Conservation (phyloP, 164 flowering plant genomes). For the Buxus sempervirens region DNA sequence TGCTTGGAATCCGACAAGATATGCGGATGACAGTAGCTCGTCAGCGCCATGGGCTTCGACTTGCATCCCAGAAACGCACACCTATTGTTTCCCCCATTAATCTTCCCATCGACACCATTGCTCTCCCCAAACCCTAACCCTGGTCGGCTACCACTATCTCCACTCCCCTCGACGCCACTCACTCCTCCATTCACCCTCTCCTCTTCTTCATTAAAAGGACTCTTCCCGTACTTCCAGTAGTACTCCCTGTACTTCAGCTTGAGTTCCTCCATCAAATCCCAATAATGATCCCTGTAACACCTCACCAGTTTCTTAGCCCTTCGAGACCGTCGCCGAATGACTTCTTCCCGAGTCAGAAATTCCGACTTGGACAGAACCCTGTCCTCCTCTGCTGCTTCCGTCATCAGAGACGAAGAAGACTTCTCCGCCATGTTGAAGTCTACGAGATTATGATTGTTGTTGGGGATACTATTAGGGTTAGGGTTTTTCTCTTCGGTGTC, state of each 20-base stretch:
- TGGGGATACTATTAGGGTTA: conserved; percentile 1
- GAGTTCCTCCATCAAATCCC: conserved; percentile 74
- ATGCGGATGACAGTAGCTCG: conserved; percentile 68
- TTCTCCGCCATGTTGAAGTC: neutral
- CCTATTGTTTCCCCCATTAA: conserved; percentile 8
- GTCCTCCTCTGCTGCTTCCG: conserved; percentile 35
- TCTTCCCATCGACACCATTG: conserved; percentile 11
- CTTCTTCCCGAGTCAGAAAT: conserved; percentile 45
- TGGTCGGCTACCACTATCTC: conserved; percentile 9
- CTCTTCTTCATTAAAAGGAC: conserved; percentile 53
- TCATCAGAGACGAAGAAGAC: conserved; percentile 5
- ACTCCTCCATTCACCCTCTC: conserved; percentile 13
- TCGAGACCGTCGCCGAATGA: conserved; percentile 49
- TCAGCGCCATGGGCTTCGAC: conserved; percentile 78
- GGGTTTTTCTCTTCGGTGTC: conserved; percentile 22
- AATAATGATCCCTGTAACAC: conserved; percentile 49
- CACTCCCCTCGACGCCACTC: conserved; percentile 13
- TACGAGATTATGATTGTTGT: neutral
- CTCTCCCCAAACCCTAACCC: conserved; percentile 16
- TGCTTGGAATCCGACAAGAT: conserved; percentile 65
- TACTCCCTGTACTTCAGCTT: conserved; percentile 53
- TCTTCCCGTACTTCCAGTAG: conserved; percentile 61
- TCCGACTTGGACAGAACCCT: conserved; percentile 30
- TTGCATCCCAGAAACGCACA: conserved; percentile 62
- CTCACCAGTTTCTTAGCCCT: conserved; percentile 34